These are phyloP conservation scores for Mediolabrus comicus DNA, from an alignment of 108 stramenopile genomes.

Conservation along the genomic window DNA sequence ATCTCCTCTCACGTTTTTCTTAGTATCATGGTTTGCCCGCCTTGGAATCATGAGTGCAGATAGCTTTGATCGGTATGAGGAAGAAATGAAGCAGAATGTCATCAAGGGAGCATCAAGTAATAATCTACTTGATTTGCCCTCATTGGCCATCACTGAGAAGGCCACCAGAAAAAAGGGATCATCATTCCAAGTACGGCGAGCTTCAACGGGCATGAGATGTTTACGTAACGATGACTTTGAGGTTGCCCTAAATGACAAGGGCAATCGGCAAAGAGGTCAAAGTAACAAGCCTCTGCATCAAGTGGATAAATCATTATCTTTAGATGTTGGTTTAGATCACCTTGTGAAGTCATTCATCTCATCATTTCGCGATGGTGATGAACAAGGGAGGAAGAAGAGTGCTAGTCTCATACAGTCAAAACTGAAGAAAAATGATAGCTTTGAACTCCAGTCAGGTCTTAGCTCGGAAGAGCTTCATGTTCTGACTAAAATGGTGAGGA, in stretches of 20 bases:
- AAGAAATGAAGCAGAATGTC: constrained; percentile 2
- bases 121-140: neutral
- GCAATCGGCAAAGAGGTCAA: neutral
- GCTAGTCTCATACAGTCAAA: neutral
- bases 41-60: constrained; percentile 1
- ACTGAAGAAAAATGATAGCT: neutral
- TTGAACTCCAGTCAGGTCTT: neutral
- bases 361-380: neutral
- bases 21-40: constrained; percentile 5
- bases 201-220: neutral
- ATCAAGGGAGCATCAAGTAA: neutral
- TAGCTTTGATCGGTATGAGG: constrained; percentile 1
- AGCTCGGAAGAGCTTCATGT: neutral
- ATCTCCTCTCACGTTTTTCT: neutral
- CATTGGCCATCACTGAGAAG: neutral
- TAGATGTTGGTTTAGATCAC: constrained; percentile 10
- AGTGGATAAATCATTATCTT: constrained; percentile 8
- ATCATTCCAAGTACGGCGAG: too few species aligned
- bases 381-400: neutral
- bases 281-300: neutral
- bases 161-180: too few species aligned
- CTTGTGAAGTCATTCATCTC: constrained; percentile 2
- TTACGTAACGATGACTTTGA: neutral
- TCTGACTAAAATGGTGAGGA: neutral
- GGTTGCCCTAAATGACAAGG: neutral